These are phyloP conservation scores for Paramecium caudatum DNA, from an alignment of 73 alveolate genomes.

Conservation along the genomic window DNA sequence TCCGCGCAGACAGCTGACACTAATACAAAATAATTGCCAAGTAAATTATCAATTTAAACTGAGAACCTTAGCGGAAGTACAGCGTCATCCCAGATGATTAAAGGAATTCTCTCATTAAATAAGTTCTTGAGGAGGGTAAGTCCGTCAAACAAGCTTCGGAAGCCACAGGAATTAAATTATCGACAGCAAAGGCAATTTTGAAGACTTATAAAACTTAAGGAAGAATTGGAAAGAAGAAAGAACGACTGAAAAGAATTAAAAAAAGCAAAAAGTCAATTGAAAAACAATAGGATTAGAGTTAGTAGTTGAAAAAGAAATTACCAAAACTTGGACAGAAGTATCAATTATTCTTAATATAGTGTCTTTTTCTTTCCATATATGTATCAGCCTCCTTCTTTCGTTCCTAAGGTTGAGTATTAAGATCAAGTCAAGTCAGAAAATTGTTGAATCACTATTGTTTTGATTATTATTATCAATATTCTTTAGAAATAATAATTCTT, in stretches of 20 bases:
- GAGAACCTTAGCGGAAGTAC: constrained; percentile 23
- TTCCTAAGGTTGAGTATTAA: background rate
- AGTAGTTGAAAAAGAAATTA: constrained; percentile 8
- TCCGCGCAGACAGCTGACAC: too few species aligned
- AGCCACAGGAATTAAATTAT: constrained; percentile 51
- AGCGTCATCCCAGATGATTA: constrained; percentile 55
- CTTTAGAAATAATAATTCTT: constrained; percentile 9
- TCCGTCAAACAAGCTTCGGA: constrained; percentile 68
- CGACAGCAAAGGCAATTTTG: constrained; percentile 73
- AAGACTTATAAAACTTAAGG: constrained; percentile 71
- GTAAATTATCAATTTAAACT: background rate
- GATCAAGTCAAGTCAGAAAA: background rate
- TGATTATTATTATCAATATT: constrained; percentile 1
- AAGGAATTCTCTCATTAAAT: constrained; percentile 36
- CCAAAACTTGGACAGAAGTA: constrained; percentile 58
- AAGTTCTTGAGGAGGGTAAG: constrained; percentile 49
- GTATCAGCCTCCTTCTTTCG: constrained; percentile 16
- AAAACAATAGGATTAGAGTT: constrained; percentile 13
- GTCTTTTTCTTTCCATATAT: background rate
- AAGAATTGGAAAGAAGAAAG: constrained; percentile 71
- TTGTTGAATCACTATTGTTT: constrained; percentile 20
- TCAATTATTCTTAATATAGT: background rate
- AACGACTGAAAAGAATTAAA: constrained; percentile 18
- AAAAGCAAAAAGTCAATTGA: background rate
- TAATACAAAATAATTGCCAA: constrained; percentile 6